A percentile compares a stretch with the other conserved stretches of the same genome.
Conservation (phyloP, 176 grass and related monocot genomes). For the Cocos nucifera region DNA sequence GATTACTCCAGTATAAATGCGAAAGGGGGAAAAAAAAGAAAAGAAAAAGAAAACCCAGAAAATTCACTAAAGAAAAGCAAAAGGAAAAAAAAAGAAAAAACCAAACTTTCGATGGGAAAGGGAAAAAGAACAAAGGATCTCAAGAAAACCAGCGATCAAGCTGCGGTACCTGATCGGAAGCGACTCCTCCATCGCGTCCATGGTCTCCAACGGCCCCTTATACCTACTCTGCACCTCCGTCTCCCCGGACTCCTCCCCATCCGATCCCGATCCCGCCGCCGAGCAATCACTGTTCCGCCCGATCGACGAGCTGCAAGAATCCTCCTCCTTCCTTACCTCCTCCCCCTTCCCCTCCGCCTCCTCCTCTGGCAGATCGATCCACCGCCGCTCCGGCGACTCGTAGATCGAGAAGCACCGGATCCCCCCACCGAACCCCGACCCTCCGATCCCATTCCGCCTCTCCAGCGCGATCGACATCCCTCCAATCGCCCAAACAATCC, state of each 20-base stretch:
- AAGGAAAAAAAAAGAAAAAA: too few relatives aligned
- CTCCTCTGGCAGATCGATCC: neutral
- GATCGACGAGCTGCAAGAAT: neutral
- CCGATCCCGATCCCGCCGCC: neutral
- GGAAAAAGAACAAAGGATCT: neutral
- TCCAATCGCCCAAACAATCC: neutral
- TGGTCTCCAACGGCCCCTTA: neutral
- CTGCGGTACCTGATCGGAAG: neutral
- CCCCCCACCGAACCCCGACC: neutral
- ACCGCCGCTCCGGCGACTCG: neutral
- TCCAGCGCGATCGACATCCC: conserved; percentile 4
- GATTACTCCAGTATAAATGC: too few relatives aligned
- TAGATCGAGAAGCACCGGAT: neutral
- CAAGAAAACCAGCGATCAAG: neutral
- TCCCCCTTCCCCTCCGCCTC: too few relatives aligned
- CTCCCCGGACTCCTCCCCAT: neutral
- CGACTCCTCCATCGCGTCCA: conserved; percentile 1
- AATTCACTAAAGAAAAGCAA: too few relatives aligned
- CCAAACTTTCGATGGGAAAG: too few relatives aligned
- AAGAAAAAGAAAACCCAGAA: too few relatives aligned
- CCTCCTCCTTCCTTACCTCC: too few relatives aligned
- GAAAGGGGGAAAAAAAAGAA: too few relatives aligned
- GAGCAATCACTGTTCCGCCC: neutral
- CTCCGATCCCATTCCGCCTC: neutral
- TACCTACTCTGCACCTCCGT: conserved; percentile 3